These are phyloP conservation scores for Botryotinia calthae DNA, from an alignment of 2,329 filamentous ascomycete species.

Conservation along the genomic window DNA sequence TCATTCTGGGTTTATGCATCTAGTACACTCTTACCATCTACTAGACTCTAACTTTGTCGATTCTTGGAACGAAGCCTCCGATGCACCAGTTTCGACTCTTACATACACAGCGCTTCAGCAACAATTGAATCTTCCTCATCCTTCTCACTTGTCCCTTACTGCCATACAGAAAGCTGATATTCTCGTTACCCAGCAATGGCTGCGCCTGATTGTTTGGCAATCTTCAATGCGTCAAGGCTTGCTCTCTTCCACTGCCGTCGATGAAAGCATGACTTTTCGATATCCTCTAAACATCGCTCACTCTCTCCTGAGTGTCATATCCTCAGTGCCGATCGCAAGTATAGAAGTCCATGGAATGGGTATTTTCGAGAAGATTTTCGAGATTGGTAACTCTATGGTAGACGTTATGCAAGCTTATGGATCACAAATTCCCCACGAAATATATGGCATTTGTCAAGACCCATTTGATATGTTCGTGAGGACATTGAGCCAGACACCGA, in stretches of 20 bases:
- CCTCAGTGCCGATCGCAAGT: conserved; percentile 43
- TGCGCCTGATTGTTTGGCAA: conserved; percentile 70
- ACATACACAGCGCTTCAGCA: conserved; percentile 55
- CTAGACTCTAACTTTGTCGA: conserved; percentile 63
- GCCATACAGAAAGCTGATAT: conserved; percentile 68
- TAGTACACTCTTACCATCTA: conserved; percentile 60
- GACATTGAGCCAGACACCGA: conserved; percentile 46
- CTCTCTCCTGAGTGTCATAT: conserved; percentile 50
- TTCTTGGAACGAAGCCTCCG: conserved; percentile 59
- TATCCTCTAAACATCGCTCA: conserved; percentile 62
- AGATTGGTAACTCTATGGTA: conserved; percentile 46
- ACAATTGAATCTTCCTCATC: conserved; percentile 47
- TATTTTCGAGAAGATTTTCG: conserved; percentile 51
- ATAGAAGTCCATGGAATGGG: conserved; percentile 51
- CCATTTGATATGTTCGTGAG: conserved; percentile 47
- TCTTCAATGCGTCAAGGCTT: conserved; percentile 64
- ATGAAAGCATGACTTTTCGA: conserved; percentile 60
- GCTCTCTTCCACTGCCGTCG: conserved; percentile 56
- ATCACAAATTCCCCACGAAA: conserved; percentile 24
- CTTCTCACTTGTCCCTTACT: conserved; percentile 42
- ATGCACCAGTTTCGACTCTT: conserved; percentile 50
- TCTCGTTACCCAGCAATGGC: conserved; percentile 68
- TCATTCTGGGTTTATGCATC: conserved; percentile 56
- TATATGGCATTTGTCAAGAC: conserved; percentile 40
- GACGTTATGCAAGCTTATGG: conserved; percentile 45